These are phyloP conservation scores for Sarocladium oryzae DNA, from an alignment of 2,329 filamentous ascomycete species.

Conservation along the genomic window DNA sequence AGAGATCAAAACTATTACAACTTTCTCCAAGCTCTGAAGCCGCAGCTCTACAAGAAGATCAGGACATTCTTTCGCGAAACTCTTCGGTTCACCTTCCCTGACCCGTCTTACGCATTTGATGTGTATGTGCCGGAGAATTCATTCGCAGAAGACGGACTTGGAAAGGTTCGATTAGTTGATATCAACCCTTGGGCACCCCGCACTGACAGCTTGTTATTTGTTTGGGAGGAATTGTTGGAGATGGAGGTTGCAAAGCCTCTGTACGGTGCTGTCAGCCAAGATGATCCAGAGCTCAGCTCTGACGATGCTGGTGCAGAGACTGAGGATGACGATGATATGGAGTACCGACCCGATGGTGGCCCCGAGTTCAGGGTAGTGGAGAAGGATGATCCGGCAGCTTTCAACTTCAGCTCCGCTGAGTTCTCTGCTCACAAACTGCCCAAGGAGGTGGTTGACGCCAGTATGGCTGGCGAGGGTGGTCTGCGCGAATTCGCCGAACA, in stretches of 20 bases:
- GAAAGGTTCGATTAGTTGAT: conserved; percentile 79
- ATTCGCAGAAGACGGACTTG: conserved; percentile 51
- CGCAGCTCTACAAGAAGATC: conserved; percentile 61
- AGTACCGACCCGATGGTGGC: conserved; percentile 50
- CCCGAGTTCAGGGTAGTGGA: conserved; percentile 80
- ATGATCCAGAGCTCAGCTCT: conserved; percentile 23
- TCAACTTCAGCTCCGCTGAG: conserved; percentile 75
- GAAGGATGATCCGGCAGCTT: conserved; percentile 81
- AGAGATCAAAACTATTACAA: conserved; percentile 86
- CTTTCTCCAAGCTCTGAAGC: conserved; percentile 62
- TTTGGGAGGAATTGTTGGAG: conserved; percentile 79
- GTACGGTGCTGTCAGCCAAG: conserved; percentile 36
- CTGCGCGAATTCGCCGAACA: conserved; percentile 74
- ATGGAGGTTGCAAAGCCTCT: conserved; percentile 56
- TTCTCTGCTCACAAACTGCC: conserved; percentile 96
- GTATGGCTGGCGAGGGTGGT: conserved; percentile 61
- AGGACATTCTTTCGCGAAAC: conserved; percentile 70
- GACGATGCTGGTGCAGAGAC: conserved; percentile 29
- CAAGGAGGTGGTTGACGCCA: conserved; percentile 78
- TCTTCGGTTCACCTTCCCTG: conserved; percentile 72
- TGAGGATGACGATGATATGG: conserved; percentile 16
- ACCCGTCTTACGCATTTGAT: conserved; percentile 81
- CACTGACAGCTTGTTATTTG: conserved; percentile 84
- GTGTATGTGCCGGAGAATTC: conserved; percentile 75
- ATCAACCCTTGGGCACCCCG: conserved; percentile 90